Percentiles rank a stretch among this genome's conserved stretches.
These are phyloP conservation scores for Salinomyces thailandicus DNA, from an alignment of 2,329 filamentous ascomycete species.

Conservation along the genomic window DNA sequence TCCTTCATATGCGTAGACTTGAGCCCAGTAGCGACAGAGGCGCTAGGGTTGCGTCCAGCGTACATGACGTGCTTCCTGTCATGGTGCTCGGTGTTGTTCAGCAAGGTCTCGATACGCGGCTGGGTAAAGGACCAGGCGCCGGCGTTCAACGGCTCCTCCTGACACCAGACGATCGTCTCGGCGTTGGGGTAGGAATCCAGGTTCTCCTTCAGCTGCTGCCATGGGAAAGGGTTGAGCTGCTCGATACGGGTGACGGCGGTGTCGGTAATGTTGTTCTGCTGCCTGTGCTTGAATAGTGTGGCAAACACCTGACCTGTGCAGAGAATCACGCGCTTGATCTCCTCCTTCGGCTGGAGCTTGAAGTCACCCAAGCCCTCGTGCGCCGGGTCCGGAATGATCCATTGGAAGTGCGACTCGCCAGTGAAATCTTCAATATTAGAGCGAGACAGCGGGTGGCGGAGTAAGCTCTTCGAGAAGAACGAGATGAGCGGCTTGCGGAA, in stretches of 20 bases:
- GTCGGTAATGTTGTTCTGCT: conserved; percentile 75
- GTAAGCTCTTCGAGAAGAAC: conserved; percentile 96
- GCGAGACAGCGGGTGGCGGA: conserved; percentile 86
- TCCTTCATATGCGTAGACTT: conserved; percentile 86
- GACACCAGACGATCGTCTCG: conserved; percentile 92
- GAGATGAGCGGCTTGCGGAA: conserved; percentile 97
- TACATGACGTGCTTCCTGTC: conserved; percentile 95
- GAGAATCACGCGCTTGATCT: conserved; percentile 88
- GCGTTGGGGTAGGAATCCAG: conserved; percentile 95
- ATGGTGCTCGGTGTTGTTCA: conserved; percentile 88
- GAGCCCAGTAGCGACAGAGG: conserved; percentile 84
- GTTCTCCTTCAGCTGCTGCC: conserved; percentile 93
- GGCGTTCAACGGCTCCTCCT: conserved; percentile 96
- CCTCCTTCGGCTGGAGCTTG: conserved; percentile 62
- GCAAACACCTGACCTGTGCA: conserved; percentile 93
- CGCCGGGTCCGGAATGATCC: conserved; percentile 86
- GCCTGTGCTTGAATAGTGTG: conserved; percentile 81
- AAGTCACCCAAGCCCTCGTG: conserved; percentile 55
- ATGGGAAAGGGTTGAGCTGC: conserved; percentile 98
- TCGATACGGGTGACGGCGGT: conserved; percentile 92
- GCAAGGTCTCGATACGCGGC: conserved; percentile 88
- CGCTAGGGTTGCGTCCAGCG: conserved; percentile 85
- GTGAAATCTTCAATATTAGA: conserved; percentile 86
- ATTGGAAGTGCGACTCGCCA: conserved; percentile 85
- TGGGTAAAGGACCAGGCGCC: conserved; percentile 97